Evolutionary conservation across 371 early-diverging fungal genomes (phyloP).

Genomic region (Rhizopus stolonifer): DNA sequence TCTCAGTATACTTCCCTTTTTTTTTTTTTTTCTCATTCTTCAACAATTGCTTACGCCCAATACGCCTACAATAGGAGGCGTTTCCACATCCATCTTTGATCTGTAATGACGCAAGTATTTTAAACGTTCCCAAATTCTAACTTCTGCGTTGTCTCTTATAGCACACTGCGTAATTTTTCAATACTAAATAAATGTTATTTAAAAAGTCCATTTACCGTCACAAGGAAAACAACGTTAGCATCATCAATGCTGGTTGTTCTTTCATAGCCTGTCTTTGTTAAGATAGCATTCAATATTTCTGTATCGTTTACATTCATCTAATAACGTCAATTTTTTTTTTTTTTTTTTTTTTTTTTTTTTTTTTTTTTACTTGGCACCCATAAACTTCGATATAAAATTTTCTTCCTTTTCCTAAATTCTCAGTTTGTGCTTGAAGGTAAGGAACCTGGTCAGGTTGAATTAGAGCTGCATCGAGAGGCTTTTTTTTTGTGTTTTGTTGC

Average conservation of each 20-base stretch:
- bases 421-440: conserved; percentile 50
- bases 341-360: conserved; percentile 36
- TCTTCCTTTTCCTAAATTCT: conserved; percentile 40
- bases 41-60: conserved; percentile 53
- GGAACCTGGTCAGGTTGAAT: conserved; percentile 49
- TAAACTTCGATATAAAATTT: conserved; percentile 75
- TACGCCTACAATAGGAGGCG: conserved; percentile 74
- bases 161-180: too few species aligned
- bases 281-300: conserved; percentile 75
- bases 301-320: conserved; percentile 81
- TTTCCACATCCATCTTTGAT: conserved; percentile 46
- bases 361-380: conserved; percentile 67
- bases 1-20: neutral
- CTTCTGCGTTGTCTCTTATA: conserved; percentile 79
- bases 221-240: conserved; percentile 73
- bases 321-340: too few species aligned
- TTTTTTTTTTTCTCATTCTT: neutral
- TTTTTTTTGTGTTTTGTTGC: conserved; percentile 1
- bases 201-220: conserved; percentile 51
- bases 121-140: conserved; percentile 72
- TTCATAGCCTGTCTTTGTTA: conserved; percentile 69
- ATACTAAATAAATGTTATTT: too few species aligned
- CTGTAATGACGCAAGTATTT: conserved; percentile 56
- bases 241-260: conserved; percentile 55
- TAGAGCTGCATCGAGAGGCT: conserved; percentile 12